Evolutionary conservation across 148 eudicot genomes (phyloP).

Genomic region (Amaranthus palmeri): DNA sequence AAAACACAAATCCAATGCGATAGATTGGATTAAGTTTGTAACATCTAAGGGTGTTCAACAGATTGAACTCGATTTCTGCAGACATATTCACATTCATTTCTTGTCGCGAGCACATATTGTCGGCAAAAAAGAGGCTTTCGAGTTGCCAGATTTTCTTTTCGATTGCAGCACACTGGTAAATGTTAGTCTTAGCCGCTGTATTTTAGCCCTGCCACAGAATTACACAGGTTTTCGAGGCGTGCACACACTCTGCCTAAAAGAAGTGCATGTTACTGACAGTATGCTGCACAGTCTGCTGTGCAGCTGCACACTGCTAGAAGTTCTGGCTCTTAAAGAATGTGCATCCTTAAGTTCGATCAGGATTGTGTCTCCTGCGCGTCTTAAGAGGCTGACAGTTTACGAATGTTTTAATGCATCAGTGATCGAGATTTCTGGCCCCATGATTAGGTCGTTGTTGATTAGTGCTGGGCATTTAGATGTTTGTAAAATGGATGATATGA

Average conservation of each 20-base stretch:
- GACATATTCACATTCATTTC: slow-evolving; percentile 29
- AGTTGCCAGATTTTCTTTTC: slow-evolving; percentile 24
- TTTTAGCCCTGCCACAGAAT: slow-evolving; percentile 17
- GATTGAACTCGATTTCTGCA: slow-evolving; percentile 30
- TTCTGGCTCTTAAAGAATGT: slow-evolving; percentile 27
- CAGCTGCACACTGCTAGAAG: slow-evolving; percentile 19
- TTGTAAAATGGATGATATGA: slow-evolving; percentile 21
- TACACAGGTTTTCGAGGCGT: slow-evolving; percentile 17
- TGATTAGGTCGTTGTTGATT: slow-evolving; percentile 27
- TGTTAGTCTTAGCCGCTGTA: slow-evolving; percentile 25
- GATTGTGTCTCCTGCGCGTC: slow-evolving; percentile 9
- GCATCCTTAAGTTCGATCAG: slow-evolving; percentile 25
- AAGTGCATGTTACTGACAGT: slow-evolving; percentile 25
- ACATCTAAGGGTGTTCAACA: slow-evolving; percentile 17
- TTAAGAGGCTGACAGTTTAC: slow-evolving; percentile 30
- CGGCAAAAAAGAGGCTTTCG: slow-evolving; percentile 23
- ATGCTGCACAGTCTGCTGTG: slow-evolving; percentile 26
- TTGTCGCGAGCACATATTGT: slow-evolving; percentile 20
- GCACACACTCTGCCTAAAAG: slow-evolving; percentile 20
- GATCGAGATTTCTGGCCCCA: slow-evolving; percentile 27
- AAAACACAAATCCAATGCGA: slow-evolving; percentile 18
- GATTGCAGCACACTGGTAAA: slow-evolving; percentile 17
- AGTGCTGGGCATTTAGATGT: slow-evolving; percentile 32
- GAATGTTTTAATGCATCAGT: slow-evolving; percentile 31
- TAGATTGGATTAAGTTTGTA: slow-evolving; percentile 27